Evolutionary conservation across 129 eudicot species (phyloP).

Genomic region (Flaveria linearis): DNA sequence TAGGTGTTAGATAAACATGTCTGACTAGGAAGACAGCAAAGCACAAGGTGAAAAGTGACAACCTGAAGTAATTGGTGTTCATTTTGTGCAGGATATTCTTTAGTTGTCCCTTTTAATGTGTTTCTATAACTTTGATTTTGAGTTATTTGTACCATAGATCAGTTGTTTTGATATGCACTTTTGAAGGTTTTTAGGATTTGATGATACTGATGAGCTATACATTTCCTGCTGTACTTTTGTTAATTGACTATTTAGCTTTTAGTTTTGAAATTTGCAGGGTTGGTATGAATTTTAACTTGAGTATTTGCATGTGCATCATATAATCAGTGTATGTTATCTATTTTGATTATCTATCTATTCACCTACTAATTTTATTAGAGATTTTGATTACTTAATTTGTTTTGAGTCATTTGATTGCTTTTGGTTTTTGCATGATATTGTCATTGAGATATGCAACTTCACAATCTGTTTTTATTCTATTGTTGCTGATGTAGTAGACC

Average conservation of each 20-base stretch:
- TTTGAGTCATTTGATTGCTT: no score
- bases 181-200: conserved; percentile 2
- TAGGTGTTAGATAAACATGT: conserved; percentile 16
- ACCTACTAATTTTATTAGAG: no score
- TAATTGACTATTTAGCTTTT: background rate
- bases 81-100: conserved; percentile 14
- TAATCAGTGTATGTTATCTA: background rate
- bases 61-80: background rate
- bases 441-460: no score
- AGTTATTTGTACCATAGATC: conserved; percentile 18
- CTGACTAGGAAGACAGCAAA: conserved; percentile 15
- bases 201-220: conserved; percentile 19
- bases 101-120: conserved; percentile 1
- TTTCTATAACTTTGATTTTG: conserved; percentile 1
- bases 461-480: no score
- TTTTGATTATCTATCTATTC: no score
- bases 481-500: no score
- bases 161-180: background rate
- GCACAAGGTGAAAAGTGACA: background rate
- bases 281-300: background rate
- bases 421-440: no score
- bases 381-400: no score
- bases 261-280: background rate
- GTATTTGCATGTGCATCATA: background rate
- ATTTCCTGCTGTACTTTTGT: background rate